phyloP scores from a whole-genome alignment of 2,329 filamentous ascomycete species.

The Neofusicoccum kwambonambiense region DNA sequence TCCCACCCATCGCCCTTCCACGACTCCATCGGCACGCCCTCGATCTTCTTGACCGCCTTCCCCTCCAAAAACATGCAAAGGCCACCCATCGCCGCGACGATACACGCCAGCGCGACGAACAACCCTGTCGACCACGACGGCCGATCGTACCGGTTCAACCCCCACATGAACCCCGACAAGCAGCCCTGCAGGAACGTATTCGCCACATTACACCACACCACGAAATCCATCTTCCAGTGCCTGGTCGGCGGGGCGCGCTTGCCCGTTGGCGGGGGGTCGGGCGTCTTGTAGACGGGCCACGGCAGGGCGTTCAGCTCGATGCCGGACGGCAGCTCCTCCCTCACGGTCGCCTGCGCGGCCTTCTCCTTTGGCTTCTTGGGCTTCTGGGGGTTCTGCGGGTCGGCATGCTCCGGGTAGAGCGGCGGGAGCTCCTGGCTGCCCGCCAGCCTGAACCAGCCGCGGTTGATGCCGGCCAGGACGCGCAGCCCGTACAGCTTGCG shows the following conservation, averaged over 20 bases:
- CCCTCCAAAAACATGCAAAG: conserved; percentile 70
- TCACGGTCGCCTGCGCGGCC: neutral
- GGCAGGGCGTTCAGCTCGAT: conserved; percentile 57
- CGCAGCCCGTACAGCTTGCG: conserved; percentile 55
- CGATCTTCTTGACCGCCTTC: conserved; percentile 43
- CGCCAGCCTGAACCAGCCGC: conserved; percentile 71
- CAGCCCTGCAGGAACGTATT: conserved; percentile 77
- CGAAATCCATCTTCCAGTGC: conserved; percentile 74
- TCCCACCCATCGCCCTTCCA: neutral
- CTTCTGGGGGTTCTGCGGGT: neutral
- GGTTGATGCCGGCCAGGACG: conserved; percentile 70
- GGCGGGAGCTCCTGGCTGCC: conserved; percentile 59
- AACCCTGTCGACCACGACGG: conserved; percentile 78
- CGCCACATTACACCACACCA: conserved; percentile 74
- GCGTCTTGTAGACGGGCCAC: conserved; percentile 61
- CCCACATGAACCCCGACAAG: conserved; percentile 82
- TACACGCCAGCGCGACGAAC: conserved; percentile 72
- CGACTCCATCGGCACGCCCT: conserved; percentile 23
- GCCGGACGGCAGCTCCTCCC: conserved; percentile 19
- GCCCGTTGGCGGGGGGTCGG: conserved; percentile 69
- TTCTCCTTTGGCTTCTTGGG: conserved; percentile 28
- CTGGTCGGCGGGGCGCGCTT: conserved; percentile 65
- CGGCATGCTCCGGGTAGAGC: neutral
- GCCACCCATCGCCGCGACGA: conserved; percentile 67
- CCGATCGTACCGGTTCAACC: conserved; percentile 68